A percentile compares a stretch with the other conserved stretches of the same genome.
These are phyloP conservation scores for Heritiera fomes DNA, from an alignment of 345 rosid species.

Conservation along the genomic window DNA sequence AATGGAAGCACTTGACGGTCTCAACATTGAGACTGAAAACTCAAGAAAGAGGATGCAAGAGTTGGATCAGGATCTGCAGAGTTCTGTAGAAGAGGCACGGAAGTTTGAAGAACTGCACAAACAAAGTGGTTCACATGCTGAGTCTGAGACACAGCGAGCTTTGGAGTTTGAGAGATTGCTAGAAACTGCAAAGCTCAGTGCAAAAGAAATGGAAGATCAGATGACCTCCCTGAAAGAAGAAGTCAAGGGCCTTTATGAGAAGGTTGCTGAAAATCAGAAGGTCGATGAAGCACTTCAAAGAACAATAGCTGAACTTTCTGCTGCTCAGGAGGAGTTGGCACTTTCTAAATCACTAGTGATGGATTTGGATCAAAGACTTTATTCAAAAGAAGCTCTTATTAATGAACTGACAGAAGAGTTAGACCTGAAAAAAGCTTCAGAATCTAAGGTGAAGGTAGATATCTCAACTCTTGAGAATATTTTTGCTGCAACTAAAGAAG, in stretches of 20 bases:
- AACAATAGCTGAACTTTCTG: slow-evolving; percentile 58
- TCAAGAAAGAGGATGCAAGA: slow-evolving; percentile 65
- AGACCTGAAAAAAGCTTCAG: slow-evolving; percentile 62
- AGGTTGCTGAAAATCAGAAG: slow-evolving; percentile 62
- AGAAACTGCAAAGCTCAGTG: slow-evolving; percentile 50
- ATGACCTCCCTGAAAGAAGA: slow-evolving; percentile 59
- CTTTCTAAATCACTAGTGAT: slow-evolving; percentile 55
- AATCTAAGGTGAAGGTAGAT: slow-evolving; percentile 64
- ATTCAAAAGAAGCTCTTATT: slow-evolving; percentile 63
- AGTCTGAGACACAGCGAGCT: slow-evolving; percentile 72
- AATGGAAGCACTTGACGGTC: slow-evolving; percentile 69
- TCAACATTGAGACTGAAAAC: slow-evolving; percentile 63
- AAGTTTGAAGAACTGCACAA: slow-evolving; percentile 84
- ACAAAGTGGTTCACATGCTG: slow-evolving; percentile 73
- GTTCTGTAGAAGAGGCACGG: slow-evolving; percentile 58
- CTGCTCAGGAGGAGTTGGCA: slow-evolving; percentile 64
- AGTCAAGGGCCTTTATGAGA: slow-evolving; percentile 59
- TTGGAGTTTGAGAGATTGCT: slow-evolving; percentile 75
- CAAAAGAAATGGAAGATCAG: slow-evolving; percentile 49
- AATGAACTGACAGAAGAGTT: slow-evolving; percentile 60
- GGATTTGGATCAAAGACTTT: slow-evolving; percentile 59
- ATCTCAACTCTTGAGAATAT: slow-evolving; percentile 49
- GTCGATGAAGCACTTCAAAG: slow-evolving; percentile 69
- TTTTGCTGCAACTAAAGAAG: slow-evolving; percentile 49
- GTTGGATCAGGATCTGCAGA: slow-evolving; percentile 62